Evolutionary conservation across 306 rosid genomes (phyloP).

Genomic region (Lagenaria siceraria): DNA sequence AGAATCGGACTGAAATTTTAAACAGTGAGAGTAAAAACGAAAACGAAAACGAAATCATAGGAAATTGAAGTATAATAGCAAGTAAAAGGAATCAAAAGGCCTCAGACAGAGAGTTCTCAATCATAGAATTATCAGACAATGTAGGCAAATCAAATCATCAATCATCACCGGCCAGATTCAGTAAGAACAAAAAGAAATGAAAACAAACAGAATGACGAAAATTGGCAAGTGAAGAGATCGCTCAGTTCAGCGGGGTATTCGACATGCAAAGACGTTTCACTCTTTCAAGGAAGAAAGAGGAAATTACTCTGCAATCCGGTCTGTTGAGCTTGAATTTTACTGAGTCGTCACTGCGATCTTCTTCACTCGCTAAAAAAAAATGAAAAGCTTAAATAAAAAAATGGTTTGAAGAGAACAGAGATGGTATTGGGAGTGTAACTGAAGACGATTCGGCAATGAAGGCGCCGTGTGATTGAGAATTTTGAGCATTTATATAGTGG

Average conservation of each 20-base stretch:
- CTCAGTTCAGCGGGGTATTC: conserved; percentile 90
- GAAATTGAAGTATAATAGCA: neutral
- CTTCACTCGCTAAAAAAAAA: neutral
- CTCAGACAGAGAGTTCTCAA: neutral
- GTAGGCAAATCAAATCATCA: neutral
- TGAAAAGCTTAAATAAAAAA: too few relatives aligned
- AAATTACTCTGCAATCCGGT: conserved; percentile 67
- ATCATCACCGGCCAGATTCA: conserved; percentile 2
- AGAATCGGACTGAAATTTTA: too few relatives aligned
- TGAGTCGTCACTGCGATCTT: conserved; percentile 29
- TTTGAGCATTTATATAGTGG: neutral
- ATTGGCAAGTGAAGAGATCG: conserved; percentile 22
- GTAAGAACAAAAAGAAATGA: neutral
- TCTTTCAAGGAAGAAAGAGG: conserved; percentile 12
- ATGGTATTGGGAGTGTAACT: neutral
- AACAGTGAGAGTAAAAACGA: too few relatives aligned
- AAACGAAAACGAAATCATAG: neutral
- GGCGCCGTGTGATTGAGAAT: neutral
- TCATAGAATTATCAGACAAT: neutral
- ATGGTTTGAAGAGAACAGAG: neutral
- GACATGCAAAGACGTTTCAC: conserved; percentile 53
- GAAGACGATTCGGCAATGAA: neutral
- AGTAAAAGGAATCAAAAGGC: neutral
- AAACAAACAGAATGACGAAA: neutral
- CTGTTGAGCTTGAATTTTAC: conserved; percentile 97